Conservation (phyloP, 2,329 filamentous ascomycete species). For the Aschersonia sp. region DNA sequence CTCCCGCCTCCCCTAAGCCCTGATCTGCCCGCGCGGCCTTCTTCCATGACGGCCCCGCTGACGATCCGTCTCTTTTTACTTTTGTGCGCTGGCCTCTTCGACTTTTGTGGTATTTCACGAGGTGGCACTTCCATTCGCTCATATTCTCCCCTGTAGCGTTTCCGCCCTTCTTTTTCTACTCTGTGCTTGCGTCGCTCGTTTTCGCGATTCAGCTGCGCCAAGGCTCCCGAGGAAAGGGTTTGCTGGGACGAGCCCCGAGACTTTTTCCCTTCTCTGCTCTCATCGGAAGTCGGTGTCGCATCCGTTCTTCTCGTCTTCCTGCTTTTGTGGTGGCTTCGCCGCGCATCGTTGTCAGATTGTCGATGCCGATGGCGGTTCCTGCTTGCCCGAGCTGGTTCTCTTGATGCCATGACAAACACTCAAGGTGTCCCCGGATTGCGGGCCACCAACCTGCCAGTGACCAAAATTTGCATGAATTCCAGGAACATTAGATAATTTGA, state of each 20-base stretch:
- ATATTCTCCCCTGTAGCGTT: slow-evolving; percentile 5
- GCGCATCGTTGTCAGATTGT: slow-evolving; percentile 13
- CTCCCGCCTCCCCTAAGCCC: slow-evolving; percentile 29
- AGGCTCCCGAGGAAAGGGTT: slow-evolving; percentile 33
- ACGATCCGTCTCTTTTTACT: slow-evolving; percentile 46
- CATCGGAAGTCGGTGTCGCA: slow-evolving; percentile 16
- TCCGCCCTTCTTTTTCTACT: slow-evolving; percentile 17
- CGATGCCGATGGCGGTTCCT: slow-evolving; percentile 13
- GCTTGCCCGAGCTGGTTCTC: slow-evolving; percentile 5
- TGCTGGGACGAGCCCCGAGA: slow-evolving; percentile 9
- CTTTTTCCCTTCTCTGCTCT: slow-evolving; percentile 11
- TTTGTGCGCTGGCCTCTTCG: slow-evolving; percentile 18
- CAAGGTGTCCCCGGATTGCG: slow-evolving; percentile 4
- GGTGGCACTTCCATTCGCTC: background rate
- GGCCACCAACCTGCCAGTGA: slow-evolving; percentile 1
- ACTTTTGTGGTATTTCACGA: slow-evolving; percentile 5
- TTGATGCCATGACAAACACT: slow-evolving; percentile 3
- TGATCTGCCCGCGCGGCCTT: slow-evolving; percentile 33
- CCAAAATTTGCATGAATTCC: background rate
- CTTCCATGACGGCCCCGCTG: slow-evolving; percentile 55
- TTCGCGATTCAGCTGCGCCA: slow-evolving; percentile 50
- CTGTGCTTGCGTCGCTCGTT: slow-evolving; percentile 37
- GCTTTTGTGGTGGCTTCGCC: slow-evolving; percentile 20
- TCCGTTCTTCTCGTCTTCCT: slow-evolving; percentile 17
- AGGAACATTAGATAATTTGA: too few relatives aligned